Conservation (phyloP, 1,284 basidiomycete genomes). For the Microbotryum scabiosae region DNA sequence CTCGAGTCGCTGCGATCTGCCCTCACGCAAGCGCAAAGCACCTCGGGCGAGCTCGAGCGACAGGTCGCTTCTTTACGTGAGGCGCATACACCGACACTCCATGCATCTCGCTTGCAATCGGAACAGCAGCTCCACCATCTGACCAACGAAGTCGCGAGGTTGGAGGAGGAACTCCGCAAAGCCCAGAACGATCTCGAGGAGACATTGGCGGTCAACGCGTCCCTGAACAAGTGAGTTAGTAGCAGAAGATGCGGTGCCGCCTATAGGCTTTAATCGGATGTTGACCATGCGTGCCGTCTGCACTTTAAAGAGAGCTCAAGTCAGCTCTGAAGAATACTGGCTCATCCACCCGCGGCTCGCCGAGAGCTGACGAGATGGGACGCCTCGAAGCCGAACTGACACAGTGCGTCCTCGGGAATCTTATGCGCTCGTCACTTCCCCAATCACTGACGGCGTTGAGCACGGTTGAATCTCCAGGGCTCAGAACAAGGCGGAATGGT, state of each 20-base stretch:
- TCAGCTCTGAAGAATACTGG: conserved; percentile 25
- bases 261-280: background rate
- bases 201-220: conserved; percentile 30
- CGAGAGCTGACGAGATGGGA: conserved; percentile 3
- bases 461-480: conserved; percentile 7
- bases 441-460: background rate
- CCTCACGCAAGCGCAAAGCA: conserved; percentile 51
- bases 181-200: conserved; percentile 33
- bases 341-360: conserved; percentile 2
- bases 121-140: conserved; percentile 55
- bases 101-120: conserved; percentile 51
- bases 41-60: background rate
- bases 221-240: conserved; percentile 21
- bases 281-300: too few relatives aligned
- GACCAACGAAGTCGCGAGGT: conserved; percentile 70
- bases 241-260: background rate
- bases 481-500: conserved; percentile 33
- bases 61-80: background rate
- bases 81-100: background rate
- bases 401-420: conserved; percentile 4
- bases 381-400: conserved; percentile 19
- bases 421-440: background rate
- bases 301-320: conserved; percentile 25
- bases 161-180: conserved; percentile 40
- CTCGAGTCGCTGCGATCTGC: conserved; percentile 51